Conservation (phyloP, 257 asterid species). For the Lantana camara region DNA sequence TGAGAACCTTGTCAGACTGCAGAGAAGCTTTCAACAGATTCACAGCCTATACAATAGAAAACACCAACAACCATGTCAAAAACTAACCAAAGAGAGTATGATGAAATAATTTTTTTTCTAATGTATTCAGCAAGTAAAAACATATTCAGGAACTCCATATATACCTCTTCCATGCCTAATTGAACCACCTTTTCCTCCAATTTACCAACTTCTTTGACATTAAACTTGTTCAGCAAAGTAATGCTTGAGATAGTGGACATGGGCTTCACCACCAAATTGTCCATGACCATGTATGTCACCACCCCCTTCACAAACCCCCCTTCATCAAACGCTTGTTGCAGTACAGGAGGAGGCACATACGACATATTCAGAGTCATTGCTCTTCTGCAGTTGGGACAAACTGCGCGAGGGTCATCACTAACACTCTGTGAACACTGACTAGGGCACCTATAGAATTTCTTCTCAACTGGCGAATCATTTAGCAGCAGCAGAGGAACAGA, state of each 20-base stretch:
- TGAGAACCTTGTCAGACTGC: constrained; percentile 23
- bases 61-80: too few species aligned
- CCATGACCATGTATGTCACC: constrained; percentile 39
- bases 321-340: neutral
- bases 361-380: neutral
- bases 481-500: neutral
- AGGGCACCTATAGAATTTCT: neutral
- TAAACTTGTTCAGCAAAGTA: constrained; percentile 26
- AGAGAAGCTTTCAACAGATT: constrained; percentile 24
- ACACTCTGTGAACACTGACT: neutral
- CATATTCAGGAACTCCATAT: neutral
- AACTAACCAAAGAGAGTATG: too few species aligned
- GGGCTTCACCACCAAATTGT: constrained; percentile 35
- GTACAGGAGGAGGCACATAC: neutral
- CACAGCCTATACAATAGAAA: constrained; percentile 10
- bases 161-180: constrained; percentile 28
- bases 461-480: neutral
- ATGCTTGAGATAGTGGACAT: constrained; percentile 34
- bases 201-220: constrained; percentile 25
- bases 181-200: constrained; percentile 26
- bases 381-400: neutral
- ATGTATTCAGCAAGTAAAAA: neutral
- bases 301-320: constrained; percentile 1
- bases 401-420: neutral
- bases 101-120: too few species aligned